phyloP scores from a whole-genome alignment of 2,329 filamentous ascomycete species.

The Aspergillus neotritici region DNA sequence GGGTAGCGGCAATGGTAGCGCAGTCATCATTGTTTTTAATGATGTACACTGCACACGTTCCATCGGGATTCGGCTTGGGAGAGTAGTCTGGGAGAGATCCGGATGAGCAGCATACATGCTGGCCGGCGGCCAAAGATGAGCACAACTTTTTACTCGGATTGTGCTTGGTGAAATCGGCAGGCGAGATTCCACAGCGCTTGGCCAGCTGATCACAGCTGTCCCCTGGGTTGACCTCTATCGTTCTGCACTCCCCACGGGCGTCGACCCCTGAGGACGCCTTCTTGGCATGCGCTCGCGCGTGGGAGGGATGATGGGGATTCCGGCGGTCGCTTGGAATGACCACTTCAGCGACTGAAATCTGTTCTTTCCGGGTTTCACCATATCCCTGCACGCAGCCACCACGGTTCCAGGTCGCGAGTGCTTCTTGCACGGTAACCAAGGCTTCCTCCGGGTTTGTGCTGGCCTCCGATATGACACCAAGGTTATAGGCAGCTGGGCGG shows the following conservation, averaged over 20 bases:
- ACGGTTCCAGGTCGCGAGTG: too few species aligned
- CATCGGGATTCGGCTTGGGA: conserved; percentile 32
- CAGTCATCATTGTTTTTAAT: conserved; percentile 35
- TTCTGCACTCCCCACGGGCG: background rate
- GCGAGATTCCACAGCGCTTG: conserved; percentile 35
- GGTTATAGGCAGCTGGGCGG: too few species aligned
- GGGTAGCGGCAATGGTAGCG: conserved; percentile 23
- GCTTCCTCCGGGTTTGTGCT: too few species aligned
- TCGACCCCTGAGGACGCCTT: too few species aligned
- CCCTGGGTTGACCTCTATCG: conserved; percentile 26
- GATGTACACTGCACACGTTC: conserved; percentile 35
- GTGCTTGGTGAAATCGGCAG: conserved; percentile 35
- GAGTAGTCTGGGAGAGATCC: conserved; percentile 34
- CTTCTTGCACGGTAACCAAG: too few species aligned
- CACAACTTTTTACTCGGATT: conserved; percentile 30
- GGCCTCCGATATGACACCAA: too few species aligned
- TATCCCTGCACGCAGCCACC: too few species aligned
- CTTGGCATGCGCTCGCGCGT: too few species aligned
- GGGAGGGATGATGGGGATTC: too few species aligned
- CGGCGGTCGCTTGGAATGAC: too few species aligned
- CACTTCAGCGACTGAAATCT: too few species aligned
- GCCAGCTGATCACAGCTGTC: conserved; percentile 38
- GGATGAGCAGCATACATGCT: conserved; percentile 35
- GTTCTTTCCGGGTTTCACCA: too few species aligned
- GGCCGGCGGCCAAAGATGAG: conserved; percentile 26